Percentiles rank a stretch among this genome's conserved stretches.
phyloP scores from a whole-genome alignment of 2,329 filamentous ascomycete genomes.

The Hyphodiscus sp. region DNA sequence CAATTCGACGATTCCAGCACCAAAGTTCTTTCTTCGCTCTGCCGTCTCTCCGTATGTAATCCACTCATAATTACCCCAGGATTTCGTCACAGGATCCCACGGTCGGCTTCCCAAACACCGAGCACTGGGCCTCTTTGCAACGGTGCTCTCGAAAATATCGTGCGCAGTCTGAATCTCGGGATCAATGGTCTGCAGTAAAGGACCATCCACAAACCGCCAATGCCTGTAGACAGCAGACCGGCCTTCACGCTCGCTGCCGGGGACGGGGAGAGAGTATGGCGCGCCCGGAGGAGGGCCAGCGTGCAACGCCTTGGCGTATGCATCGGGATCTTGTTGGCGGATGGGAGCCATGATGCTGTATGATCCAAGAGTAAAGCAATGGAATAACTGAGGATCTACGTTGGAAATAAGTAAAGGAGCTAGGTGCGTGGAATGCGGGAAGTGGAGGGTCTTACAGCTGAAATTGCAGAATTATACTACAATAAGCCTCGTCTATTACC shows the following conservation, averaged over 20 bases:
- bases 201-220: conserved; percentile 67
- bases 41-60: conserved; percentile 75
- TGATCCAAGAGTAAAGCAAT: neutral
- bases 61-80: conserved; percentile 74
- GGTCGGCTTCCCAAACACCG: conserved; percentile 74
- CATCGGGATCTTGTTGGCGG: conserved; percentile 18
- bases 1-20: conserved; percentile 76
- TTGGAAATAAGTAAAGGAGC: neutral
- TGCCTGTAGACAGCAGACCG: conserved; percentile 77
- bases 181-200: conserved; percentile 65
- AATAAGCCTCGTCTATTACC: neutral
- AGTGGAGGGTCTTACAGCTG: neutral
- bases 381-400: neutral
- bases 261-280: conserved; percentile 72
- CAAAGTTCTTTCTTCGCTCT: conserved; percentile 73
- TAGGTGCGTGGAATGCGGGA: neutral
- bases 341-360: conserved; percentile 19
- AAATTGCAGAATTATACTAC: neutral
- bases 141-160: conserved; percentile 70
- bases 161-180: conserved; percentile 66
- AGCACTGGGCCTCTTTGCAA: conserved; percentile 55
- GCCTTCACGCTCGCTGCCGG: conserved; percentile 66
- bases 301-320: conserved; percentile 18
- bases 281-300: conserved; percentile 26
- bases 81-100: conserved; percentile 69